Evolutionary conservation across 2,329 filamentous ascomycete genomes (phyloP).

Genomic region (Trichophyton equinum): DNA sequence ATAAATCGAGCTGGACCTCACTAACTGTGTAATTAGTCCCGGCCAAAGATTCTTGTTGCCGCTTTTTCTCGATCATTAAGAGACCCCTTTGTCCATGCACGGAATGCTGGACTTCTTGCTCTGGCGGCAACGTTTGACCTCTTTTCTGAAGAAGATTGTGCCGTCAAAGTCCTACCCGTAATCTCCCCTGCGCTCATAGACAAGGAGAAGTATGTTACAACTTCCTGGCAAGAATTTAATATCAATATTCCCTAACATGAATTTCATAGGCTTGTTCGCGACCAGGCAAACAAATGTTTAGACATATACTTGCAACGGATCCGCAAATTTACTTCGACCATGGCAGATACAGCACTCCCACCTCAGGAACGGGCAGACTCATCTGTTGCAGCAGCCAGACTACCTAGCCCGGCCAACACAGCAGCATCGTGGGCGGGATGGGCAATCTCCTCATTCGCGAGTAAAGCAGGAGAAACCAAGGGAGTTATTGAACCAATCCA

Average conservation of each 20-base stretch:
- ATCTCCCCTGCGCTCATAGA: conserved; percentile 78
- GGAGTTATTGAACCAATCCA: conserved; percentile 63
- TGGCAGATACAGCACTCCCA: conserved; percentile 71
- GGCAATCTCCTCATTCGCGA: conserved; percentile 97
- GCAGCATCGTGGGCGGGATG: conserved; percentile 75
- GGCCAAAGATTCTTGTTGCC: conserved; percentile 82
- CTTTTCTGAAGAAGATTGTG: conserved; percentile 83
- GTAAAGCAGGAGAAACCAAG: conserved; percentile 71
- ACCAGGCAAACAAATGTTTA: conserved; percentile 80
- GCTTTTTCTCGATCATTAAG: conserved; percentile 81
- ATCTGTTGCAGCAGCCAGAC: conserved; percentile 48
- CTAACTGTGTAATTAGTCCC: conserved; percentile 41
- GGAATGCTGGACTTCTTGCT: conserved; percentile 79
- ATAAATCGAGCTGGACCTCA: not conserved
- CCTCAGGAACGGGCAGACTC: conserved; percentile 43
- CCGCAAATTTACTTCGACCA: conserved; percentile 59
- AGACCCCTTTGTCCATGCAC: conserved; percentile 88
- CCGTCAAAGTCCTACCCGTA: conserved; percentile 66
- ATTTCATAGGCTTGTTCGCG: conserved; percentile 54
- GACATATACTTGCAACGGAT: conserved; percentile 75
- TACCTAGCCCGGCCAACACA: conserved; percentile 60
- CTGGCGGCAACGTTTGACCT: conserved; percentile 72
- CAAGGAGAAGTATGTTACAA: conserved; percentile 60
- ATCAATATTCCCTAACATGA: conserved; percentile 6
- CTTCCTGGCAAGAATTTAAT: not conserved